These are phyloP conservation scores for Capsicum baccatum DNA, from an alignment of 257 asterid genomes.

Conservation along the genomic window DNA sequence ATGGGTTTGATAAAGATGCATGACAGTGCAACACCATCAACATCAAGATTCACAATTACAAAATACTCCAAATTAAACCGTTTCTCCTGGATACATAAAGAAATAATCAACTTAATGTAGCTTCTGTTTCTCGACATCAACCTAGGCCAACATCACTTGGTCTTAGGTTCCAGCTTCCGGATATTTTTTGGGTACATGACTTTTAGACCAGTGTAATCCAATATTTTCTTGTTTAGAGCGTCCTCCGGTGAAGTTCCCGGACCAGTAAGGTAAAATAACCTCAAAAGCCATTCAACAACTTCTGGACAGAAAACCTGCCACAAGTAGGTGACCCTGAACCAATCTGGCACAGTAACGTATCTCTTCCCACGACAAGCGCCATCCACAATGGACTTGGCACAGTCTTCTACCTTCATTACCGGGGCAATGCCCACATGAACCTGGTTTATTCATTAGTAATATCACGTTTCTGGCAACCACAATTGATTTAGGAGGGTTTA, in stretches of 20 bases:
- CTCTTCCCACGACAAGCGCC: constrained; percentile 61
- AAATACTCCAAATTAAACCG: too few relatives aligned
- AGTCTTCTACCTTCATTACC: constrained; percentile 47
- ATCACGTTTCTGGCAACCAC: not conserved
- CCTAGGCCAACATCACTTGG: not conserved
- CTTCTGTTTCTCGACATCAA: not conserved
- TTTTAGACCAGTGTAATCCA: constrained; percentile 48
- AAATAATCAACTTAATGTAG: too few relatives aligned
- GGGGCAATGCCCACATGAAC: constrained; percentile 34
- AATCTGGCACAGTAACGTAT: constrained; percentile 57
- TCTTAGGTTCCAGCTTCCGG: not conserved
- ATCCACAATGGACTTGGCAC: constrained; percentile 57
- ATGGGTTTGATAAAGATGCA: too few relatives aligned
- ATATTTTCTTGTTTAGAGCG: constrained; percentile 47
- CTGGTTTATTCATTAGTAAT: not conserved
- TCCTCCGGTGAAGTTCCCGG: constrained; percentile 42
- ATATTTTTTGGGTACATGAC: constrained; percentile 55
- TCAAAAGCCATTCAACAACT: constrained; percentile 52
- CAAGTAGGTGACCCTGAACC: constrained; percentile 52
- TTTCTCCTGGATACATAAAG: too few relatives aligned
- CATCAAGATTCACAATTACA: too few relatives aligned
- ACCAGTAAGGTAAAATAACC: constrained; percentile 40
- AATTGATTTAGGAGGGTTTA: too few relatives aligned
- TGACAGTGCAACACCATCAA: too few relatives aligned
- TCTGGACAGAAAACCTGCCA: constrained; percentile 62